These are phyloP conservation scores for Kwoniella shandongensis DNA, from an alignment of 768 basidiomycete species.

Conservation along the genomic window DNA sequence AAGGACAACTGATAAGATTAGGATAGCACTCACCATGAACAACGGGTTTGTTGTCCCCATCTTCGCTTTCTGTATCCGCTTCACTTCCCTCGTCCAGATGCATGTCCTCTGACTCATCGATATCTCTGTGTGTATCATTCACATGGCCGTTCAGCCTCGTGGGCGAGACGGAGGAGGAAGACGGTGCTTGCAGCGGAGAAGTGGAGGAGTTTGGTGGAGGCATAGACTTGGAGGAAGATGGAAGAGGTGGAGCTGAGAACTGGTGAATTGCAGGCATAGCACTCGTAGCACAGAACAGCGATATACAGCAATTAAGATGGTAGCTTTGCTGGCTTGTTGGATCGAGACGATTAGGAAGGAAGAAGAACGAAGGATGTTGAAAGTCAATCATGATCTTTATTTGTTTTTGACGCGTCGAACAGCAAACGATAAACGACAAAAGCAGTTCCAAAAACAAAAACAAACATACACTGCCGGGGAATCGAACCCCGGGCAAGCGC, in stretches of 20 bases:
- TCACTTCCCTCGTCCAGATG: background rate
- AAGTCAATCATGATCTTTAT: background rate
- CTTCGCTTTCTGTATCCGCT: constrained; percentile 3
- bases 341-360: constrained; percentile 1
- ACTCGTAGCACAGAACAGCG: too few relatives aligned
- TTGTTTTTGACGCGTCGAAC: constrained; percentile 9
- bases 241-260: background rate
- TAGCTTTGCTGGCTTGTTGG: too few relatives aligned
- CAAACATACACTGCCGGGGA: constrained; percentile 12
- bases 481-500: constrained; percentile 13
- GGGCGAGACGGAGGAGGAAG: too few relatives aligned
- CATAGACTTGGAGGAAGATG: background rate
- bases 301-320: too few relatives aligned
- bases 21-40: constrained; percentile 10
- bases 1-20: background rate
- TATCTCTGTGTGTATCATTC: background rate
- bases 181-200: too few relatives aligned
- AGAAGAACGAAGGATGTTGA: background rate
- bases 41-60: constrained; percentile 1
- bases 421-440: background rate
- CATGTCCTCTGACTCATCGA: constrained; percentile 5
- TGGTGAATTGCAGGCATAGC: background rate
- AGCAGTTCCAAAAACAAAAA: background rate
- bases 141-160: too few relatives aligned
- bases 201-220: background rate